Evolutionary conservation across 2,329 filamentous ascomycete species (phyloP), one percentile per base, ranked within the genome.

Genomic region (Pseudogymnoascus sp.): DNA sequence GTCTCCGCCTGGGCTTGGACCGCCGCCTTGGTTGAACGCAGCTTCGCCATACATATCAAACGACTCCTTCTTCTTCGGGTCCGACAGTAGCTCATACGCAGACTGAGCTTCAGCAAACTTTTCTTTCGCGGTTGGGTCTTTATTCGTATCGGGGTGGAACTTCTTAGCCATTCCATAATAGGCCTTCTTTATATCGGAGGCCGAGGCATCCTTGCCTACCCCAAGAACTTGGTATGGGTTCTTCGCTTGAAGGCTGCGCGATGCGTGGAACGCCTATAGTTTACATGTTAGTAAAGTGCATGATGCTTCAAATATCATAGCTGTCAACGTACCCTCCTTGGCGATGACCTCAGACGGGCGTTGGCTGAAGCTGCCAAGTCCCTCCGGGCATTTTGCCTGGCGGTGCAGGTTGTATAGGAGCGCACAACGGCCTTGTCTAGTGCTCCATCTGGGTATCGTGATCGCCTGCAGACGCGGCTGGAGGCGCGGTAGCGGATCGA

Each of bases 151-250:
- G 7, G 95, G 95, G 72, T 99, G 95, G 74, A 86, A 99, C 73
- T 97, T 99, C 77, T 99, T 99, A 18, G 95, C 95, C 64, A 97
- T 81, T 60, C 93, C 91, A 74, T 99, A 99, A 80, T 99, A 99
- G 2, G 95, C 93, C 76, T 97, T 97, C 75, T 99, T 99, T 75
- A 99, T 97, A 37, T 97, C 93, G 65, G 86, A 80, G 2, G 91
- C 79, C 1, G 90, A 87, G n/a, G 95, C 91, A 66, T 77, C 83
- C 75, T 93, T 96, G 71, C 81, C 81, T 31, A 99, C 91, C 12
- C 95, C 95, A 28, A 99, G 86, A 3, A 90, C 84, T 68, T 86
- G 84, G 76, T 99, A 99, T 1, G 95, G 95, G 71, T 99, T 90
- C 74, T 90, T 85, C 14, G 68, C 70, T 46, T 69, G 66, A 2